Evolutionary conservation across 495 filamentous ascomycete genomes (phyloP), one percentile per base, ranked within the genome.

Genomic region (Penicillium psychrofluorescens): DNA sequence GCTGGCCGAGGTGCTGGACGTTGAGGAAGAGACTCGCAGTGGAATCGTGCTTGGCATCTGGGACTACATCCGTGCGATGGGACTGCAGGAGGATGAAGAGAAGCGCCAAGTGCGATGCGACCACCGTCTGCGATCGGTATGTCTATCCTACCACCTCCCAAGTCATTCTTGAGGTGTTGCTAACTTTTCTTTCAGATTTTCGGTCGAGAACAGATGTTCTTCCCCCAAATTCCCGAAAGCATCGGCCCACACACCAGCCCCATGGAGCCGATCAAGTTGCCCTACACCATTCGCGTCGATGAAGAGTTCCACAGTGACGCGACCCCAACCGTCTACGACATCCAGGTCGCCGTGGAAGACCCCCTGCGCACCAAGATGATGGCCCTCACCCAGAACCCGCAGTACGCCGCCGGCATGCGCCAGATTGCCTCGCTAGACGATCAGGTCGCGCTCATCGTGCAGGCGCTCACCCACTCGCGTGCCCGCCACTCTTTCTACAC

Each of bases 241-340:
- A 79, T 95, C 45, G 74, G 77, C 11, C 71, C 71, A 4, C 89
- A 96, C 62, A 78, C 95, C 32, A 79, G 71, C 29, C 74, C 87
- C 8, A 76, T 95, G 11, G 82, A 90, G 6, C 92, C 92, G 0
- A 77, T 96, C 58, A 81, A 85, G 49, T 79, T 97, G 15, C 74
- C 78, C 28, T 98, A 96, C 70, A 97, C 89, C 32, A 94, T 97
- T 63, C 90, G 94, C 54, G 84, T 94, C 35, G 92, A 97, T 62
- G 79, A 85, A 56, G 79, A 84, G 9, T 92, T 88, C 67, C 84
- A 92, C 70, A 63, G 65, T 36, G 50, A 67, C 29, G 61, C 72
- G 8, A 62, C 65, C 28, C 84, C 83, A 1, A 95, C 88, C 27
- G 72, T 95, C 62, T 95, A 95, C 72, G 91, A 95, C 66, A 72